phyloP scores from a whole-genome alignment of 257 asterid species.

The Penstemon davidsonii region DNA sequence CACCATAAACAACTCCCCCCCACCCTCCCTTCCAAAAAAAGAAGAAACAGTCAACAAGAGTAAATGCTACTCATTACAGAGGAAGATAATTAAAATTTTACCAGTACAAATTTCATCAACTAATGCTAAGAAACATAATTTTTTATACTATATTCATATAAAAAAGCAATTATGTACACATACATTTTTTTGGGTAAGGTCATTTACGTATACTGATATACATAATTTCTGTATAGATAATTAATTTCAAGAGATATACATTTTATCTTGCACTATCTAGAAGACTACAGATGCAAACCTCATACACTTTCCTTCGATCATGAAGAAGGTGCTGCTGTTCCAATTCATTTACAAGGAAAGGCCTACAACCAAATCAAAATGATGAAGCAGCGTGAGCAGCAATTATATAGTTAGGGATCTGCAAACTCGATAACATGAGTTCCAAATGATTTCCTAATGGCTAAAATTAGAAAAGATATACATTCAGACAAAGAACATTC shows the following conservation, averaged over 20 bases:
- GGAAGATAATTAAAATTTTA: neutral
- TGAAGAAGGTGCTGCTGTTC: conserved; percentile 92
- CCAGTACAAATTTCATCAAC: neutral
- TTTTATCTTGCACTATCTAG: neutral
- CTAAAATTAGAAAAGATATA: conserved; percentile 9
- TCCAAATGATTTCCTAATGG: conserved; percentile 1
- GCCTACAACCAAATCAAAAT: conserved; percentile 51
- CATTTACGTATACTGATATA: too few species aligned
- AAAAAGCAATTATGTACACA: too few species aligned
- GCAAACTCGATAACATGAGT: conserved; percentile 5
- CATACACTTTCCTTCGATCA: conserved; percentile 86
- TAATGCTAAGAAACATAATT: conserved; percentile 5
- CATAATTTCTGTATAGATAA: neutral
- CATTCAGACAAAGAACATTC: neutral
- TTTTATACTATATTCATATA: neutral
- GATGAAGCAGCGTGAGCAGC: conserved; percentile 21
- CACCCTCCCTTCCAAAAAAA: neutral
- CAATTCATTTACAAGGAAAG: conserved; percentile 86
- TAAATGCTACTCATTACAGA: neutral
- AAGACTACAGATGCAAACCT: conserved; percentile 51
- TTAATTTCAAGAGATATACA: too few species aligned
- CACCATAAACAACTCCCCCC: neutral
- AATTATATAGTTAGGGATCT: neutral
- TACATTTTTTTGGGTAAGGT: too few species aligned
- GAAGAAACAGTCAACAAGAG: neutral